Percentiles rank a stretch among this genome's conserved stretches.
phyloP scores from a whole-genome alignment of 2,329 filamentous ascomycete species.

The Xylariomycetidae sp. region DNA sequence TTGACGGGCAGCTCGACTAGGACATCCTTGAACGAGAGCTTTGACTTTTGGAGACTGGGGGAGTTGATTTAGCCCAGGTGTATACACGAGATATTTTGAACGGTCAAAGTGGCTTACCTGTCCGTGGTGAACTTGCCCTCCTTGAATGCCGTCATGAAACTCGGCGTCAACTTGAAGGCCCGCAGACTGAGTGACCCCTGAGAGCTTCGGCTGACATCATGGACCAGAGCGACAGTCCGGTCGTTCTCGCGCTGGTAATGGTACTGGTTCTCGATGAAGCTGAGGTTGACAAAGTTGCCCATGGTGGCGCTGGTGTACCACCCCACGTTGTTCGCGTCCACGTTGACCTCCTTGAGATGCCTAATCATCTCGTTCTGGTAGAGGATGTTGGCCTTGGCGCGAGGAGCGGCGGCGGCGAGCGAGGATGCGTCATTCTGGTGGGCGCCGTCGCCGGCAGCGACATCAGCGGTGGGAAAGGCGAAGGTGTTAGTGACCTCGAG shows the following conservation, averaged over 20 bases:
- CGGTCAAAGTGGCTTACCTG: conserved; percentile 56
- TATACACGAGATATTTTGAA: too few species aligned
- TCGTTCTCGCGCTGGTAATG: conserved; percentile 97
- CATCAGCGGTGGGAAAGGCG: conserved; percentile 81
- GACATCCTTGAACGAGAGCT: conserved; percentile 90
- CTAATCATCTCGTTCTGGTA: conserved; percentile 98
- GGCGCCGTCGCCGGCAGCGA: conserved; percentile 56
- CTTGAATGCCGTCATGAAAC: conserved; percentile 88
- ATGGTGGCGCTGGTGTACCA: conserved; percentile 99
- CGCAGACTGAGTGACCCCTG: conserved; percentile 86
- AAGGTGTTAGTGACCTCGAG: conserved; percentile 94
- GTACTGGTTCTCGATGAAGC: conserved; percentile 96
- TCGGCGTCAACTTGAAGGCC: conserved; percentile 82
- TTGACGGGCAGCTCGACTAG: conserved; percentile 83
- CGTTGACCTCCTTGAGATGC: conserved; percentile 93
- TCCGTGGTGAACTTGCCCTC: conserved; percentile 98
- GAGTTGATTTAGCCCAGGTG: conserved; percentile 19
- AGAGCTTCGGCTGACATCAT: conserved; percentile 92
- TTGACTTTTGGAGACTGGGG: conserved; percentile 86
- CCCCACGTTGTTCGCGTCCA: conserved; percentile 95
- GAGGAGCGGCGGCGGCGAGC: conserved; percentile 80
- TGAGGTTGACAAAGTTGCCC: conserved; percentile 95
- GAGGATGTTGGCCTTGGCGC: conserved; percentile 80
- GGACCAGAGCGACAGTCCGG: conserved; percentile 80
- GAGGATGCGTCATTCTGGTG: conserved; percentile 73